Conservation (phyloP, 805 yeast genomes). For the Saccharomycopsis selenospora region DNA sequence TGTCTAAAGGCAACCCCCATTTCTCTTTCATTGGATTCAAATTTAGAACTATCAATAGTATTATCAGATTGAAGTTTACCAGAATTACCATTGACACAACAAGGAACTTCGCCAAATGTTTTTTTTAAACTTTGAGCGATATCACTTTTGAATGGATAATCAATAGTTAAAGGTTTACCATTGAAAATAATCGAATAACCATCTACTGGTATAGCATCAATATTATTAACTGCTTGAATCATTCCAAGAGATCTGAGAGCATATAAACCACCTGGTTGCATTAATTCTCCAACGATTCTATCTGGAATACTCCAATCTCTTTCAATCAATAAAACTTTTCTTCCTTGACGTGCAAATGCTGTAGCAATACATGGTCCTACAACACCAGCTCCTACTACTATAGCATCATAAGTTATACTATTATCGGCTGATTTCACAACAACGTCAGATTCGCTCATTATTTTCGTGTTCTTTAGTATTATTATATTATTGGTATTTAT, state of each 20-base stretch:
- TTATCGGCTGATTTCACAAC: constrained; percentile 27
- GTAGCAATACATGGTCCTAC: constrained; percentile 92
- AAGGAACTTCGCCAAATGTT: constrained; percentile 27
- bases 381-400: constrained; percentile 98
- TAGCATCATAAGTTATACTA: constrained; percentile 54
- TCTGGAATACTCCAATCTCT: constrained; percentile 91
- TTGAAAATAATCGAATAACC: constrained; percentile 78
- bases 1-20: constrained; percentile 88
- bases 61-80: constrained; percentile 46
- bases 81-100: constrained; percentile 49
- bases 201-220: constrained; percentile 66
- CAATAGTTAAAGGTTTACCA: constrained; percentile 48
- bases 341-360: constrained; percentile 83
- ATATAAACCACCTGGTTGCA: constrained; percentile 95
- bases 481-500: too few relatives aligned
- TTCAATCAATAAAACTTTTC: constrained; percentile 68
- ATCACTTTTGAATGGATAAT: constrained; percentile 63
- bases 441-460: too few relatives aligned
- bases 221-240: constrained; percentile 63
- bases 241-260: constrained; percentile 79
- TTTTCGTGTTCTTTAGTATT: too few relatives aligned
- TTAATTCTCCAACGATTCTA: constrained; percentile 91
- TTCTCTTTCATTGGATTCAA: constrained; percentile 51
- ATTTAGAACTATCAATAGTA: constrained; percentile 42
- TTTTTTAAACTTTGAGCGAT: constrained; percentile 42